A percentile compares a stretch with the other conserved stretches of the same genome.
Conservation (phyloP, 768 basidiomycete species). For the Amanita brunnescens region DNA sequence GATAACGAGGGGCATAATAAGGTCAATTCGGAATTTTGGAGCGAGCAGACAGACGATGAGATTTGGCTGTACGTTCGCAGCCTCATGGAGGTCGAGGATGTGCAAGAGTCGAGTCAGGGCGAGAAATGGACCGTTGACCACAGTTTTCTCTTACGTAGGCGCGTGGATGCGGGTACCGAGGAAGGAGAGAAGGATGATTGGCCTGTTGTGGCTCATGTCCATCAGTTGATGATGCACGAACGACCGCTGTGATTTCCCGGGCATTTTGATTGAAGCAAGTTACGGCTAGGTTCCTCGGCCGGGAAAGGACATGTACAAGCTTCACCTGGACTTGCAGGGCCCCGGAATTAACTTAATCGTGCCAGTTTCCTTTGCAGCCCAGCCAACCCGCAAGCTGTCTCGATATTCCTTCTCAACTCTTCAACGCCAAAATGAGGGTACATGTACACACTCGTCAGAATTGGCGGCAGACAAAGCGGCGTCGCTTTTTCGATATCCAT, state of each 20-base stretch:
- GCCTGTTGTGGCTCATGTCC: neutral
- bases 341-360: neutral
- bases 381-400: constrained; percentile 37
- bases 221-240: constrained; percentile 4
- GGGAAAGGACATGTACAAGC: neutral
- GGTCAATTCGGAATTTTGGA: neutral
- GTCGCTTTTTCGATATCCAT: constrained; percentile 43
- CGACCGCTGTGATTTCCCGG: neutral
- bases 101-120: neutral
- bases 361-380: neutral
- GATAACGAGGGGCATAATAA: neutral
- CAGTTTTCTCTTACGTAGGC: neutral
- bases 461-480: constrained; percentile 58
- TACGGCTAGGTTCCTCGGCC: too few relatives aligned
- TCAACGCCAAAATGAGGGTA: constrained; percentile 47
- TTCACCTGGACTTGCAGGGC: neutral
- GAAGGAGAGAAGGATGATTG: neutral
- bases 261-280: too few relatives aligned
- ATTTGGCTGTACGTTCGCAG: constrained; percentile 1
- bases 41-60: neutral
- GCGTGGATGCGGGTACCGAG: neutral
- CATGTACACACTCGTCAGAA: constrained; percentile 48
- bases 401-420: constrained; percentile 46
- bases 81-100: neutral
- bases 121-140: neutral